Base-by-base conservation (phyloP, 2,329 filamentous ascomycete species). In the Xylaria sp. region DNA sequence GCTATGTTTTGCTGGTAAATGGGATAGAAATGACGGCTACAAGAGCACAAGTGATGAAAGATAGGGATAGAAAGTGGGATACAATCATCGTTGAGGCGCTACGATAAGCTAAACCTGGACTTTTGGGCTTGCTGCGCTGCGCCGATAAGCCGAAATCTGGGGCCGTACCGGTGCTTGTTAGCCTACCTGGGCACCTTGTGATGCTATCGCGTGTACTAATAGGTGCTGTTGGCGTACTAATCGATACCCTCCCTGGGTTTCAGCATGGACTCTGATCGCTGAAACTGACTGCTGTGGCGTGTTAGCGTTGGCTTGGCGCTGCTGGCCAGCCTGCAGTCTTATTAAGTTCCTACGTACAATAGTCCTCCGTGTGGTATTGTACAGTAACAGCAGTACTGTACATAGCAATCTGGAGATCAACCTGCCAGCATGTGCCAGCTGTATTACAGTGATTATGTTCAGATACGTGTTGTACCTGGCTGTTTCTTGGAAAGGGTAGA, bases 231-330 rank as follows among this genome's bases (percentile, higher is more conserved):
- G 48, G 48, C 26, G 48, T 51, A 11, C 48, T 31, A n/a, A n/a
- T 51, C 23, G 20, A 11, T 51, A 31, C 48, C 48, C 17, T 20
- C 48, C 48, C 17, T 20, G 10, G 36, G 67, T 70, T 69, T 67
- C 67, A 67, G 64, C 48, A 54, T 42, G 54, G 48, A 33, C 28
- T 51, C 40, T 38, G 38, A 23, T 53, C 44, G 36, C 60, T 54
- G 61, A 58, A 63, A 61, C 67, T 48, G 48, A 58, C 33, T 58
- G 60, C 58, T 38, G 49, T 62, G 66, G 63, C 49, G 56, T 26
- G 15, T 48, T 66, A 66, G 67, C 63, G 59, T 36, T 46, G 28
- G 20, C 66, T 69, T 66, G 63, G 59, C 67, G 26, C 63, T 38
- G 42, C 48, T 26, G 28, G 44, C n/a, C 33, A 42, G 15, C n/a